Evolutionary conservation across 1,139 yeast species (phyloP).

Genomic region (Candida tetrigidarum): DNA sequence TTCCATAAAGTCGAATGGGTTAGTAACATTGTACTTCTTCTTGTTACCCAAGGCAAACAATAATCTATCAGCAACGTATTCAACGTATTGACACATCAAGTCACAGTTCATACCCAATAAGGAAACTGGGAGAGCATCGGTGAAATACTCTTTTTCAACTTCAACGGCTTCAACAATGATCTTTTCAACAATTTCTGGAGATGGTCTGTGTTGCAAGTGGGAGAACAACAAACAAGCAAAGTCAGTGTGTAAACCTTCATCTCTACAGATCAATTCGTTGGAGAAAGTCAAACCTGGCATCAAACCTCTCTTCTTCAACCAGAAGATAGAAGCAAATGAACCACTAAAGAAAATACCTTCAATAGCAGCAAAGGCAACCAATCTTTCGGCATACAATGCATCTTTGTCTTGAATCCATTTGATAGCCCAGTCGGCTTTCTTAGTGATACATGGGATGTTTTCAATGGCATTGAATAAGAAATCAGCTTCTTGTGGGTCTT

Average conservation of each 20-base stretch:
- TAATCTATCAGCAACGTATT: constrained; percentile 95
- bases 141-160: constrained; percentile 92
- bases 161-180: constrained; percentile 95
- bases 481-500: constrained; percentile 91
- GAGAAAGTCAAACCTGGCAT: constrained; percentile 99
- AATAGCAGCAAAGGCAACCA: constrained; percentile 98
- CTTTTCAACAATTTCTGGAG: constrained; percentile 72
- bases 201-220: constrained; percentile 90
- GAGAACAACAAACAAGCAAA: constrained; percentile 95
- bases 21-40: constrained; percentile 83
- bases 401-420: constrained; percentile 91
- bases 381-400: constrained; percentile 91
- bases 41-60: constrained; percentile 88
- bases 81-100: constrained; percentile 97
- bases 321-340: constrained; percentile 96
- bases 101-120: constrained; percentile 91
- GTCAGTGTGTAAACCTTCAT: constrained; percentile 98
- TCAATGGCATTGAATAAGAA: constrained; percentile 93
- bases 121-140: constrained; percentile 90
- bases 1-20: constrained; percentile 99
- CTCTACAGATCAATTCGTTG: constrained; percentile 96
- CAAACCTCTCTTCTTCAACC: constrained; percentile 97
- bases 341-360: constrained; percentile 99
- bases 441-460: constrained; percentile 89
- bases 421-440: constrained; percentile 98